Evolutionary conservation across 2,329 filamentous ascomycete species (phyloP), one percentile per base, ranked within the genome.

Genomic region (Samsoniella hepiali): DNA sequence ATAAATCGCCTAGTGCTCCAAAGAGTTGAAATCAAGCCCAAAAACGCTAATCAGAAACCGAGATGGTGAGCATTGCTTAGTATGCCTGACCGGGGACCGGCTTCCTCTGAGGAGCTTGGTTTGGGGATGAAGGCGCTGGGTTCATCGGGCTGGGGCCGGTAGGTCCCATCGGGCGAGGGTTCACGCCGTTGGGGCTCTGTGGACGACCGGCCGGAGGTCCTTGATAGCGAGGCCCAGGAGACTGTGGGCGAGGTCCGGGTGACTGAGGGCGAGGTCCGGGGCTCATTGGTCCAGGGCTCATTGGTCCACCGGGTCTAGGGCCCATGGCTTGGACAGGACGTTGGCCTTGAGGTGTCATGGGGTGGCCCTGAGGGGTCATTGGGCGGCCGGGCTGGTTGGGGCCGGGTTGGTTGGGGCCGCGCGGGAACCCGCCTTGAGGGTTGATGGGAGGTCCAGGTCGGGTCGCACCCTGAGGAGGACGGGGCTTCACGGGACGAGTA

Each of bases 401-500:
- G 51, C 72, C 70, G 32, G 63, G 54, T 8, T 51, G 74, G 17
- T 74, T 72, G 9, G 42, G 71, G 51, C 72, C 70, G 32, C 71
- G 70, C 34, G 67, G 65, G 64, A 65, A 66, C 13, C 74, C 73
- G 40, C 72, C 69, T 27, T 70, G 73, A 15, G 72, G 68, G 66
- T 82, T 85, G 58, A 87, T 76, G 3, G 84, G 83, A 65, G 81
- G 84, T 44, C 84, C 84, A 65, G 65, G 65, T 22, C 81, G 79
- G 59, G 82, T 82, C 58, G 79, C 80, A 38, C 79, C 78, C 61
- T 76, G 79, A 27, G 79, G 80, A 47, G 85, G 81, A 53, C 93
- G 89, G 54, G 93, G 91, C 81, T 96, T 97, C 66, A 98, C 90
- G 22, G 94, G 92, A 57, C 93, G 88, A 64, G 92, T 91, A 15